phyloP scores from a whole-genome alignment of 768 basidiomycete genomes.

The Lactarius tabidus region DNA sequence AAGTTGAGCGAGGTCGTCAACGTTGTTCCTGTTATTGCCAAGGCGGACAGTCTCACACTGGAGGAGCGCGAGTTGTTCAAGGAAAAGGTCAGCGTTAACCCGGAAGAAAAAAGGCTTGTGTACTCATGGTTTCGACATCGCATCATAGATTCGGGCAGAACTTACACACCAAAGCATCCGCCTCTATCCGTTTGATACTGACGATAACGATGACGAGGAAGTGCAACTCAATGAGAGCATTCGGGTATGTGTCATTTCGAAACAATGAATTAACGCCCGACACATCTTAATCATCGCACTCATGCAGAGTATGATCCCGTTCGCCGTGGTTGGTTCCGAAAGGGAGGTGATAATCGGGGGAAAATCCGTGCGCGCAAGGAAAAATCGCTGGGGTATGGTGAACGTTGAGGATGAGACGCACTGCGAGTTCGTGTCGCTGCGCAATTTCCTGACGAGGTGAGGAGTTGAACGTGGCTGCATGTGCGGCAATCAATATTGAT shows the following conservation, averaged over 20 bases:
- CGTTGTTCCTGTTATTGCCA: conserved; percentile 98
- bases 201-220: conserved; percentile 94
- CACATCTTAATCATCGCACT: neutral
- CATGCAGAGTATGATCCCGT: conserved; percentile 84
- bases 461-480: conserved; percentile 27
- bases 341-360: conserved; percentile 93
- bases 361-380: conserved; percentile 90
- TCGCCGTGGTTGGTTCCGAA: conserved; percentile 97
- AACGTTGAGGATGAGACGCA: conserved; percentile 96
- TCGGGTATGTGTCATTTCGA: conserved; percentile 51
- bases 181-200: conserved; percentile 94
- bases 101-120: too few relatives aligned
- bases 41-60: conserved; percentile 88
- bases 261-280: neutral
- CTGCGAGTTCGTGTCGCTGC: conserved; percentile 96
- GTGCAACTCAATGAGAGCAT: conserved; percentile 85
- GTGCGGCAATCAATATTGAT: neutral
- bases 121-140: neutral
- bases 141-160: conserved; percentile 82
- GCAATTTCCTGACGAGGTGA: conserved; percentile 92
- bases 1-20: conserved; percentile 98
- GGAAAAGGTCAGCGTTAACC: conserved; percentile 64
- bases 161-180: conserved; percentile 88
- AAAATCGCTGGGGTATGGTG: conserved; percentile 98
- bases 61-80: conserved; percentile 95